These are phyloP conservation scores for Neoarthrinium moseri DNA, from an alignment of 2,329 filamentous ascomycete species.

Conservation along the genomic window DNA sequence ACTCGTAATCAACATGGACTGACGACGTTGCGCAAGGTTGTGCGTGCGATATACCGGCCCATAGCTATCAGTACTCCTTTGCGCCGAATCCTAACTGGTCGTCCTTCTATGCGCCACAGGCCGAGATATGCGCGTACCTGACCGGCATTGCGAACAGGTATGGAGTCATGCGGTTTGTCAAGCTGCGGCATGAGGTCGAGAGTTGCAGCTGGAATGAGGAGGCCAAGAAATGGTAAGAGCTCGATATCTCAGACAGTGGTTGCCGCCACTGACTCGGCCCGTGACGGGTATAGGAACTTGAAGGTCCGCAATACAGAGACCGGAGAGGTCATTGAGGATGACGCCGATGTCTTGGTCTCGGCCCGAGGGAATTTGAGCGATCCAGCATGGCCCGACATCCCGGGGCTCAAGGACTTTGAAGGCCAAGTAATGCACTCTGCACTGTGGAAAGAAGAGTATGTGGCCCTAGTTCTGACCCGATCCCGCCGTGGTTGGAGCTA, in stretches of 20 bases:
- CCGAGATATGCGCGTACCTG: slow-evolving; percentile 50
- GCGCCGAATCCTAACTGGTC: slow-evolving; percentile 56
- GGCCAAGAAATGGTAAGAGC: slow-evolving; percentile 35
- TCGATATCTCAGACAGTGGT: no score
- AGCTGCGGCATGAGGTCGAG: slow-evolving; percentile 39
- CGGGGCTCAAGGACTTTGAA: slow-evolving; percentile 37
- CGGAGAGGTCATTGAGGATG: slow-evolving; percentile 36
- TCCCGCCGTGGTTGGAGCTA: neutral
- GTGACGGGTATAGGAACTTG: slow-evolving; percentile 33
- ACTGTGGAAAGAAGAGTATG: slow-evolving; percentile 39
- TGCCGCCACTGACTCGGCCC: no score
- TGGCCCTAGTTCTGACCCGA: neutral
- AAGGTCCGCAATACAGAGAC: slow-evolving; percentile 31
- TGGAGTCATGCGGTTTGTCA: slow-evolving; percentile 45
- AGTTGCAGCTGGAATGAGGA: slow-evolving; percentile 38
- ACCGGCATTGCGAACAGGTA: slow-evolving; percentile 44
- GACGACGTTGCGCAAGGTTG: no score
- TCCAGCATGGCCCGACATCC: slow-evolving; percentile 41
- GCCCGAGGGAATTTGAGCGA: slow-evolving; percentile 43
- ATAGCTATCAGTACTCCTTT: slow-evolving; percentile 56
- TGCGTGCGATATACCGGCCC: slow-evolving; percentile 36
- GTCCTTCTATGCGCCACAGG: slow-evolving; percentile 45
- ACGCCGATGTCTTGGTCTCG: slow-evolving; percentile 37
- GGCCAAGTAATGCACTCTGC: slow-evolving; percentile 46
- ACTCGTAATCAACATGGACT: no score